These are phyloP conservation scores for Naganishia vishniacii DNA, from an alignment of 768 basidiomycete genomes.

Conservation along the genomic window DNA sequence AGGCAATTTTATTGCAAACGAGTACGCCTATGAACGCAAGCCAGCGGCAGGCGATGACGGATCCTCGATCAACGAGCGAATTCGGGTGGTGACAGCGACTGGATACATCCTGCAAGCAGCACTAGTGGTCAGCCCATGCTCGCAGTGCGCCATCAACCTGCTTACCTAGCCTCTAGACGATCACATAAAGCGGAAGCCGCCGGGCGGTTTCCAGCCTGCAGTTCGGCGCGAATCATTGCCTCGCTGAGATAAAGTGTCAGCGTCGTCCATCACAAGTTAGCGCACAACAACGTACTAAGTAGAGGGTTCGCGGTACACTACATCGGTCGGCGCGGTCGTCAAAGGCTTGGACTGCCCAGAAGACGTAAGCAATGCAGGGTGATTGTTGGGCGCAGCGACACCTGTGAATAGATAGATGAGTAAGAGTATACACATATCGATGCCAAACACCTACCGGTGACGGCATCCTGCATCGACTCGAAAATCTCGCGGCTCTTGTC, in stretches of 20 bases:
- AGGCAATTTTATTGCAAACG: neutral
- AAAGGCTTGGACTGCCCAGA: conserved; percentile 47
- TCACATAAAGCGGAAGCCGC: conserved; percentile 65
- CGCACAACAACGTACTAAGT: conserved; percentile 24
- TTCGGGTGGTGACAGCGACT: conserved; percentile 40
- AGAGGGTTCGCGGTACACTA: conserved; percentile 75
- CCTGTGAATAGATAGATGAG: conserved; percentile 48
- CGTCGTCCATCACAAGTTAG: neutral
- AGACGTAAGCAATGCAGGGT: conserved; percentile 60
- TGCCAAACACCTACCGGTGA: conserved; percentile 49
- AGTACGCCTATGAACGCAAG: neutral
- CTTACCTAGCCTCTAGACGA: conserved; percentile 66
- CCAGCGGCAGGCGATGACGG: conserved; percentile 9
- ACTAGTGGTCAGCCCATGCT: neutral
- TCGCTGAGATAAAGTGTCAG: conserved; percentile 65
- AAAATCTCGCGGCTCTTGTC: conserved; percentile 70
- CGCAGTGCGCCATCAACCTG: conserved; percentile 17
- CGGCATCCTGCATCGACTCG: conserved; percentile 70
- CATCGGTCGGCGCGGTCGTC: conserved; percentile 50
- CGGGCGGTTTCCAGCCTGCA: conserved; percentile 68
- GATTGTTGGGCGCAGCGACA: conserved; percentile 83
- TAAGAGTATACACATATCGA: neutral
- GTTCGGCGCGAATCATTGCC: conserved; percentile 86
- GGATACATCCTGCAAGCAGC: conserved; percentile 39
- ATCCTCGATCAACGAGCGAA: conserved; percentile 35